Evolutionary conservation across 805 yeast genomes (phyloP).

Genomic region (Vanderwaltozyma tropicalis): DNA sequence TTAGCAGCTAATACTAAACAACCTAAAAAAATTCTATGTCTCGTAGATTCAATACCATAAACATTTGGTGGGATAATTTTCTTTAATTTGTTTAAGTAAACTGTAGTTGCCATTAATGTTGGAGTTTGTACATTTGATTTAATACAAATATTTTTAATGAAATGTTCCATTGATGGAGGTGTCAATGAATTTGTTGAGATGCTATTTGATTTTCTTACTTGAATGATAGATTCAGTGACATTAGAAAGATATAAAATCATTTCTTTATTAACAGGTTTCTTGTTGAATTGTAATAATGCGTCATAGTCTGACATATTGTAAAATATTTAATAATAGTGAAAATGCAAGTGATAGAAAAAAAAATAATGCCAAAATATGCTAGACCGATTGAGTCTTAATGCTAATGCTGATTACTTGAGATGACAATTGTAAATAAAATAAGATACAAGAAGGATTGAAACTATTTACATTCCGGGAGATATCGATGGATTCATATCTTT

Average conservation of each 20-base stretch:
- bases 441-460: no score
- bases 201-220: slow-evolving; percentile 11
- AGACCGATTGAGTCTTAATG: no score
- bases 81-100: slow-evolving; percentile 70
- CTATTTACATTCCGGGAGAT: no score
- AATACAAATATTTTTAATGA: slow-evolving; percentile 62
- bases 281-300: slow-evolving; percentile 22
- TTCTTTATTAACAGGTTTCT: slow-evolving; percentile 19
- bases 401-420: no score
- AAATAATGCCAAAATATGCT: no score
- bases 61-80: slow-evolving; percentile 76
- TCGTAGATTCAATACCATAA: slow-evolving; percentile 82
- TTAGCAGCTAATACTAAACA: slow-evolving; percentile 83
- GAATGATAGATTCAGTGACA: slow-evolving; percentile 22
- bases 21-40: slow-evolving; percentile 86
- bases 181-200: slow-evolving; percentile 9
- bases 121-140: slow-evolving; percentile 91
- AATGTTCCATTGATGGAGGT: slow-evolving; percentile 42
- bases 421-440: no score
- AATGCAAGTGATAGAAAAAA: no score
- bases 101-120: slow-evolving; percentile 85
- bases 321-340: background rate
- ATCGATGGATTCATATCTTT: no score
- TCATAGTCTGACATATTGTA: slow-evolving; percentile 16
- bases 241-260: slow-evolving; percentile 23